phyloP scores from a whole-genome alignment of 2,329 filamentous ascomycete genomes.

The Ophiocordyceps sinensis region DNA sequence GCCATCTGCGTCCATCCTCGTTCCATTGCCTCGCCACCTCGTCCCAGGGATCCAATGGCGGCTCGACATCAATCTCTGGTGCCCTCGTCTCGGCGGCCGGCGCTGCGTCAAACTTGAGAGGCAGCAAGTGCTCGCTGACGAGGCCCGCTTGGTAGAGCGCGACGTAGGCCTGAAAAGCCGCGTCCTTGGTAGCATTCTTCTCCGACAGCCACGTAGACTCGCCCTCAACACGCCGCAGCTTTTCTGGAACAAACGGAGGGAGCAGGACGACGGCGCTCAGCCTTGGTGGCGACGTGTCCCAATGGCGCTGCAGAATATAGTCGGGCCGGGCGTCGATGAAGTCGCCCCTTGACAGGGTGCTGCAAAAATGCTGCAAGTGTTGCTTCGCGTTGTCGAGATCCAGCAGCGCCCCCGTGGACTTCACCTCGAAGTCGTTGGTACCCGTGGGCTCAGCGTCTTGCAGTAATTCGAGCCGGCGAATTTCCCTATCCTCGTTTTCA shows the following conservation, averaged over 20 bases:
- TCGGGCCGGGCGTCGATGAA: conserved; percentile 54
- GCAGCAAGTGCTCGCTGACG: conserved; percentile 66
- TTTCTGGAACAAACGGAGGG: conserved; percentile 51
- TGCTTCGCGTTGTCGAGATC: conserved; percentile 57
- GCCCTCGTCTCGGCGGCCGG: conserved; percentile 22
- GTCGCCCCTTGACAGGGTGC: conserved; percentile 37
- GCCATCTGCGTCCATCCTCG: conserved; percentile 5
- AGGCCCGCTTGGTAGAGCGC: conserved; percentile 55
- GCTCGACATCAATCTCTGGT: conserved; percentile 19
- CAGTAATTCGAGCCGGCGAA: conserved; percentile 26
- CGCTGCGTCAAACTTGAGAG: conserved; percentile 31
- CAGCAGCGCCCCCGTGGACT: conserved; percentile 44
- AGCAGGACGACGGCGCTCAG: conserved; percentile 51
- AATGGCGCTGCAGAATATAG: conserved; percentile 40
- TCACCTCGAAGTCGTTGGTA: conserved; percentile 18
- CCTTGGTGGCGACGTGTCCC: conserved; percentile 10
- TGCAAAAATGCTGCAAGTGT: conserved; percentile 78
- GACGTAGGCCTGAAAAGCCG: conserved; percentile 66
- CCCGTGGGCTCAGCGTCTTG: conserved; percentile 26
- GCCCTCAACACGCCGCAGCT: conserved; percentile 12
- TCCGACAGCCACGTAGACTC: conserved; percentile 50
- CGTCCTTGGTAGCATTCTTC: conserved; percentile 62
- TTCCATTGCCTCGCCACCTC: conserved; percentile 28
- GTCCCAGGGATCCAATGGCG: conserved; percentile 31
- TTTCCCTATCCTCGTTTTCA: conserved; percentile 44